Percentiles rank a stretch among this genome's conserved stretches.
Conservation (phyloP, 345 rosid genomes). For the Citrus cavaleriei region DNA sequence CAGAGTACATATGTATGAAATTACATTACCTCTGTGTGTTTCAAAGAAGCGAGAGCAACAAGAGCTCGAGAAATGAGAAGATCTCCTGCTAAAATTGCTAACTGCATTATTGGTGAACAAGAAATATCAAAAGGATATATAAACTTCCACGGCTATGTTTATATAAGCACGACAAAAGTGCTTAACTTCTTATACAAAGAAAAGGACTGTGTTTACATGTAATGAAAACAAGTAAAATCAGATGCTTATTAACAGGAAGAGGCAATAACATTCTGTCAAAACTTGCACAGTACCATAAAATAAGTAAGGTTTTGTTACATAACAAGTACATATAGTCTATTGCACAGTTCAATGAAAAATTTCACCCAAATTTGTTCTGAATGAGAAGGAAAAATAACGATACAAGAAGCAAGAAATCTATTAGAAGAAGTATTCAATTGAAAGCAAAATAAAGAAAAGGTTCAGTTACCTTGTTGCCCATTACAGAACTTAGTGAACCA, state of each 20-base stretch:
- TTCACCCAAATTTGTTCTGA: background rate
- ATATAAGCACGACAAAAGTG: background rate
- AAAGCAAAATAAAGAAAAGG: background rate
- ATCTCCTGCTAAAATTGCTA: constrained; percentile 86
- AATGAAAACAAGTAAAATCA: background rate
- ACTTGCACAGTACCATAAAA: background rate
- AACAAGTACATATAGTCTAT: background rate
- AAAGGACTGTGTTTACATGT: background rate
- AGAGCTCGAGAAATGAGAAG: constrained; percentile 86
- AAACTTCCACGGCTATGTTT: background rate
- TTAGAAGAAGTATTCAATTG: background rate
- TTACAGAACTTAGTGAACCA: constrained; percentile 73
- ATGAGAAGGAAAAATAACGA: background rate
- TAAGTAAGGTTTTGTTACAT: background rate
- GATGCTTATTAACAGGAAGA: background rate
- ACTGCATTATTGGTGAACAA: constrained; percentile 39
- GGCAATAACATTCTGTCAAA: background rate
- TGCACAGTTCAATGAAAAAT: background rate
- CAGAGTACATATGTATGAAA: background rate
- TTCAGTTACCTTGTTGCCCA: constrained; percentile 77
- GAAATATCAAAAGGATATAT: background rate
- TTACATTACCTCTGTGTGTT: constrained; percentile 65
- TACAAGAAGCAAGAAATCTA: background rate
- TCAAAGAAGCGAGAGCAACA: constrained; percentile 68
- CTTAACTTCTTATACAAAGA: background rate